Evolutionary conservation across 2,329 filamentous ascomycete genomes (phyloP), one percentile per base, ranked within the genome.

Genomic region (Pezicula carpinea): DNA sequence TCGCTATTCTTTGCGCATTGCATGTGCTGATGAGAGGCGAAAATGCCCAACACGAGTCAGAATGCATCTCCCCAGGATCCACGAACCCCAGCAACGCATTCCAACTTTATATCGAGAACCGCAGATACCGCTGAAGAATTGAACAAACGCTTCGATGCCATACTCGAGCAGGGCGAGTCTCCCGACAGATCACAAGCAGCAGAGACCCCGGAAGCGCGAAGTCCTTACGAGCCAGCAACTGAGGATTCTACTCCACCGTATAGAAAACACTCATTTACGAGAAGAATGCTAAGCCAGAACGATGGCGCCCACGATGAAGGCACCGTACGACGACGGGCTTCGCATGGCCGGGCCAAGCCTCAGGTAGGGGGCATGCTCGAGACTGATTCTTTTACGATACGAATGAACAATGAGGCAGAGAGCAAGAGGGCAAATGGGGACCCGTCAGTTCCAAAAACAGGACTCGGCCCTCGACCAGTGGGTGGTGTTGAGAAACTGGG

Each of bases 401-500:
- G 60, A 45, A 50, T 57, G 51, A 51, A 59, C 18, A 54, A 57
- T 43, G 50, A 51, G 39, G 49, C 51, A 14, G 55, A 62, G 22
- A 50, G 46, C 36, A 59, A 61, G 33, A 59, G 55, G 39, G 49
- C 53, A 39, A 59, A 63, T 46, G 54, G 57, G 47, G 48, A 67
- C 61, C 49, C 44, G 54, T 63, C 43, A 56, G 60, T 49, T 53
- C 64, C 55, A 59, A 70, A 47, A 61, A 65, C 43, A 57, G 70
- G 54, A 58, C 65, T 52, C 51, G 69, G 56, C 60, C 70, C 51
- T 65, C 41, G 71, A 64, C 50, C 66, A 63, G 43, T 64, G 47
- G 62, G 62, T 21, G 62, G 59, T 10, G 64, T 64, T 14, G 69
- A 76, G 56, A 93, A 93, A 68, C 74, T 95, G 48, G 87, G 87